These are phyloP conservation scores for Ettlia oleoabundans DNA, from an alignment of 139 green algal species.

Conservation along the genomic window DNA sequence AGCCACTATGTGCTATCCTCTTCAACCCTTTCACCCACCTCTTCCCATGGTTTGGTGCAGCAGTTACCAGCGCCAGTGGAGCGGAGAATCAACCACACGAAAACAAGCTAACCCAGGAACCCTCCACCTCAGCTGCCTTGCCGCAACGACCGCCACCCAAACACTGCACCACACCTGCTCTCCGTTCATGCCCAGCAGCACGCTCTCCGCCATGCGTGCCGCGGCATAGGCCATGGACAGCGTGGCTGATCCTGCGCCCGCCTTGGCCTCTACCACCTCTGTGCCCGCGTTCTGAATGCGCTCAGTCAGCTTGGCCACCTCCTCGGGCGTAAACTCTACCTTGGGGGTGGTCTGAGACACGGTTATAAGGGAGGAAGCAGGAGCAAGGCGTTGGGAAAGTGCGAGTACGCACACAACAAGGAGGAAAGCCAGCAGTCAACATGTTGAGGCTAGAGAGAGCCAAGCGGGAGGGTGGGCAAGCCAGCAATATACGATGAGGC, in stretches of 20 bases:
- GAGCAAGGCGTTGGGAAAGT: not conserved
- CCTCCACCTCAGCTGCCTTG: not conserved
- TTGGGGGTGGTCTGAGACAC: constrained; percentile 76
- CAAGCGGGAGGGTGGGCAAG: no score
- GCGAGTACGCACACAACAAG: not conserved
- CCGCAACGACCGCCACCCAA: not conserved
- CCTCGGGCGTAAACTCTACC: constrained; percentile 83
- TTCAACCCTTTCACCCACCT: not conserved
- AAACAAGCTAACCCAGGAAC: no score
- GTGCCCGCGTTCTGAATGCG: constrained; percentile 90
- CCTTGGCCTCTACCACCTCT: constrained; percentile 92
- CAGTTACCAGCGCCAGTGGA: no score
- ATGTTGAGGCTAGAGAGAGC: no score
- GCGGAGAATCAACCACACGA: no score
- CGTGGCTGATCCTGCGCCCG: constrained; percentile 80
- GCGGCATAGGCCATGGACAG: constrained; percentile 93
- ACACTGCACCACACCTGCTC: constrained; percentile 46
- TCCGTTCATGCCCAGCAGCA: constrained; percentile 79
- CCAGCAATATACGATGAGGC: no score
- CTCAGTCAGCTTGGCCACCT: constrained; percentile 83
- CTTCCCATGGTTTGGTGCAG: no score
- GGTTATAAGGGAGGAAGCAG: not conserved
- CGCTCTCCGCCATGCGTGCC: constrained; percentile 82
- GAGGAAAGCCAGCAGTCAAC: not conserved
- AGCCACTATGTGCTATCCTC: no score